Base-by-base conservation (phyloP, 176 grass and related monocot genomes). In the Bonia amplexicaulis region DNA sequence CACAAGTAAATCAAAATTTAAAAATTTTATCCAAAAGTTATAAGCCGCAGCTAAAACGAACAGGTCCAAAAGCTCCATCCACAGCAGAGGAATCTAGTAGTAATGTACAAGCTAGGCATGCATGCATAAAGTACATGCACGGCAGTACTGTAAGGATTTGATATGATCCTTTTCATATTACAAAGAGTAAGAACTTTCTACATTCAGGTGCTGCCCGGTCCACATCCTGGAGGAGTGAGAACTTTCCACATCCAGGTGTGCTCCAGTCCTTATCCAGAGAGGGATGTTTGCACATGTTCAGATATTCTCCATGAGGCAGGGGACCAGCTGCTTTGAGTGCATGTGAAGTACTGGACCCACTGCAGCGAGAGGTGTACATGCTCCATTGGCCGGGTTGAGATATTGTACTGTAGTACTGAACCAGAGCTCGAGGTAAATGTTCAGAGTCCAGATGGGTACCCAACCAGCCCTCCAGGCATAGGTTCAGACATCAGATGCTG, bases 321-420 rank as follows among this genome's bases (percentile, higher is more conserved):
- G 75, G 53, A 86, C 86, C 80, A 40, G 46, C 44, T 53, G 27
- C 27, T 48, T 80, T 69, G 59, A 73, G 20, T 74, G 69, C 82
- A 89, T 89, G 76, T 89, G 49, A 89, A 74, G 48, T 29, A 48
- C 26, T 65, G 46, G 48, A 53, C 44, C 12, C 71, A 19, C 44
- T 46, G 14, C 63, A 73, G 49, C 22, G 52, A 62, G 73, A 71
- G 47, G 61, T 55, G 76, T 8, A 20, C 12, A 25, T 52, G 68
- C 23, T 29, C 58, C 68, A 80, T 73, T 80, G 85, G 66, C 55
- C 51, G 2, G n/a, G 45, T 35, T 53, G 45, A 70, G 63, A 77
- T 66, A 20, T 73, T 66, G 75, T 85, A 69, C 83, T 69, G 51
- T 69, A 78, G 75, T 85, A 69, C 83, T 60, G 51, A 78, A 78